Percentiles rank a stretch among this genome's conserved stretches.
phyloP scores from a whole-genome alignment of 306 rosid species.

The Quercus rubra region DNA sequence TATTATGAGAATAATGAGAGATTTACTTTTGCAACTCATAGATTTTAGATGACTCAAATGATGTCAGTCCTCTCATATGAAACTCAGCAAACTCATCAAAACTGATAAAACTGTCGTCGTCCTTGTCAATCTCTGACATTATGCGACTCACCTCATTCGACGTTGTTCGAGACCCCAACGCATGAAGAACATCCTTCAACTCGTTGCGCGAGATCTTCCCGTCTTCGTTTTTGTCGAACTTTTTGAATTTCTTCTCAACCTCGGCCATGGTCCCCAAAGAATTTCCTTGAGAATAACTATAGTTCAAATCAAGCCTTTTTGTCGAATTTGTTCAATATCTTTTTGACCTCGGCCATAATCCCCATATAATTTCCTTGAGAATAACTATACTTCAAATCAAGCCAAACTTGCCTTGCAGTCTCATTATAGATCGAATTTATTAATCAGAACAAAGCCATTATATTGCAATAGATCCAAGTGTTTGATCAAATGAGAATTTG shows the following conservation, averaged over 20 bases:
- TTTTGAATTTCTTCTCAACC: slow-evolving; percentile 58
- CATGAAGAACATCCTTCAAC: slow-evolving; percentile 51
- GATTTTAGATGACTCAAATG: no score
- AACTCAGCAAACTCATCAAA: slow-evolving; percentile 66
- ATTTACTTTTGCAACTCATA: no score
- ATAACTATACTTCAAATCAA: no score
- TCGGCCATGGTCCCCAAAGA: slow-evolving; percentile 48
- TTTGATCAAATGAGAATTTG: no score
- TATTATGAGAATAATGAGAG: no score
- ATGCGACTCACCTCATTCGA: slow-evolving; percentile 56
- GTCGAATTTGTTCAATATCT: slow-evolving; percentile 79
- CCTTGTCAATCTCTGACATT: slow-evolving; percentile 71
- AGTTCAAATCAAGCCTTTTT: slow-evolving; percentile 25
- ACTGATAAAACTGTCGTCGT: slow-evolving; percentile 78
- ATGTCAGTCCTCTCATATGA: slow-evolving; percentile 19
- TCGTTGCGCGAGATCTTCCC: slow-evolving; percentile 67
- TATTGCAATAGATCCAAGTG: no score
- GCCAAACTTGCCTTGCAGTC: no score
- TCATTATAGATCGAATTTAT: no score
- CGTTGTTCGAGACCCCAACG: slow-evolving; percentile 52
- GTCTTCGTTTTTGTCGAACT: slow-evolving; percentile 87
- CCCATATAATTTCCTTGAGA: not conserved
- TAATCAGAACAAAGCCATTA: no score
- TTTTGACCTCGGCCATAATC: slow-evolving; percentile 56
- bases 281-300: no score